Percentiles rank a stretch among this genome's conserved stretches.
Evolutionary conservation across 176 grass and related monocot genomes (phyloP).

Genomic region (Pontederia crassipes): DNA sequence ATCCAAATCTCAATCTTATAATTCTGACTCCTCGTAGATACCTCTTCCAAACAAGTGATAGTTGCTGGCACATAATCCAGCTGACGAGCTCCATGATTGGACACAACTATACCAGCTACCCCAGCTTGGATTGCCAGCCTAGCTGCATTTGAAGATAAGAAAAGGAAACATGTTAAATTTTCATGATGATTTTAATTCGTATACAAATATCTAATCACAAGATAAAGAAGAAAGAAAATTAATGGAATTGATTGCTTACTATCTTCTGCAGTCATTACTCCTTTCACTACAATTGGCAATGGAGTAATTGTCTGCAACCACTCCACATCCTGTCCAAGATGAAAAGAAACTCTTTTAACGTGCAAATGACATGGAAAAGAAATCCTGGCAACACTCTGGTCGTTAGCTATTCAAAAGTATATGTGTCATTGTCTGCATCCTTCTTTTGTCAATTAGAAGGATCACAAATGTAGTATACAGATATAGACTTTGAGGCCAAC

Average conservation of each 20-base stretch:
- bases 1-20: too few relatives aligned
- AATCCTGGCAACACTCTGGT: too few relatives aligned
- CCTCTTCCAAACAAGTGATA: conserved; percentile 91
- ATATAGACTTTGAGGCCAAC: too few relatives aligned
- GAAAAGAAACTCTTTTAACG: not conserved
- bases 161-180: not conserved
- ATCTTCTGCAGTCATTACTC: conserved; percentile 82
- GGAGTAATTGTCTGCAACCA: conserved; percentile 73
- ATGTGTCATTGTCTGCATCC: too few relatives aligned
- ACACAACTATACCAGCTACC: conserved; percentile 73
- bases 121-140: conserved; percentile 52
- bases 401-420: too few relatives aligned
- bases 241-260: conserved; percentile 33
- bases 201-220: too few relatives aligned
- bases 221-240: conserved; percentile 1
- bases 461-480: too few relatives aligned
- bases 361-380: too few relatives aligned
- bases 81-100: conserved; percentile 89
- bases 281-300: conserved; percentile 87
- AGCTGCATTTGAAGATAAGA: conserved; percentile 37
- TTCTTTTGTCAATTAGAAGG: too few relatives aligned
- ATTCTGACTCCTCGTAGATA: not conserved
- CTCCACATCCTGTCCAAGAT: conserved; percentile 43
- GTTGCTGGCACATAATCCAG: conserved; percentile 87
- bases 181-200: too few relatives aligned